Base-by-base conservation (phyloP, 1,284 basidiomycete genomes). In the Tetrapyrgos nigripes region DNA sequence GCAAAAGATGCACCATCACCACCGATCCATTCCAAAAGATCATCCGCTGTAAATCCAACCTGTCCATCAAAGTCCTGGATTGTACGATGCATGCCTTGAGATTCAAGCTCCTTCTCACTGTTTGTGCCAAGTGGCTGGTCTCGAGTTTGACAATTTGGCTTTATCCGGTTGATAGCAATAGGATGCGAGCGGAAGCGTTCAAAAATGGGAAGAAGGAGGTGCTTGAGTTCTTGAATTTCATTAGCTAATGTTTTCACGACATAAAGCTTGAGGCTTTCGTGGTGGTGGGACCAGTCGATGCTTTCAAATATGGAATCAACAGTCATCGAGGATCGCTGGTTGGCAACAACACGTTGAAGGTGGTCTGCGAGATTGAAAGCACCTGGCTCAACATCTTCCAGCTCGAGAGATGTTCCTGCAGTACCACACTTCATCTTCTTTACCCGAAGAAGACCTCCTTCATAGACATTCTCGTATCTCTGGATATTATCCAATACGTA, bases 401-500 rank as follows among this genome's bases (percentile, higher is more conserved):
- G n/a, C 4, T 11, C 1, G 17, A 61, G 29, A 1, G 48, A 50
- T 1, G 59, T 61, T 23, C 50, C 59, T 1, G 53, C 55, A 9
- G 55, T 62, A 1, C 62, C 62, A 24, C 17, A 1, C 24, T 62
- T 59, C 5, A 64, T 47, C 19, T 50, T 19, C n/a, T 57, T 59
- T 45, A 53, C 40, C 1, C 24, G 5, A 2, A 57, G 53, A 13
- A 62, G 5, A 1, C 60, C 57, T 31, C 53, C 49, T 53, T 64
- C 57, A 24, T 35, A 48, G 6, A 48, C 19, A 14, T 19, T 8
- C 4, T 21, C 23, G 8, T 62, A 57, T 10, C 37, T 4, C 26
- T 64, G 60, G 5, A 56, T 13, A 40, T 64, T 64, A 29, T 64
- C 62, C 10, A 50, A 19, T 8, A 53, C 35, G 8, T 58, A 50